Conservation (phyloP, 768 basidiomycete genomes). For the Melanogaster broomeanus region DNA sequence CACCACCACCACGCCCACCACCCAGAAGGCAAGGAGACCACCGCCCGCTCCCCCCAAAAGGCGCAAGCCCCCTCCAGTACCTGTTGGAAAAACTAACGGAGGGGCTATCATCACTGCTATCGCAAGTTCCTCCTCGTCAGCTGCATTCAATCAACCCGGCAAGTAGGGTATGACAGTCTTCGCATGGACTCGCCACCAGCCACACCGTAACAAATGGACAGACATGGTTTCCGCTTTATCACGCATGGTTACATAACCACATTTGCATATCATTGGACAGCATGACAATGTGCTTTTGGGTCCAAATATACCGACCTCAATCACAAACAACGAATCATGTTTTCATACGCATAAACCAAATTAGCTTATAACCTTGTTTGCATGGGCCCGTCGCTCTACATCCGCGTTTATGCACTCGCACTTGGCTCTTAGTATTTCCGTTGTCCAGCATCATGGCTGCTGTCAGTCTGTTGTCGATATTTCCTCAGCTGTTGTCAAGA, state of each 20-base stretch:
- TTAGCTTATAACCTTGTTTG: background rate
- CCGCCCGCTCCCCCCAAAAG: conserved; percentile 71
- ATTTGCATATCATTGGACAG: conserved; percentile 23
- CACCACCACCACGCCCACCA: conserved; percentile 21
- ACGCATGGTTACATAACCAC: conserved; percentile 16
- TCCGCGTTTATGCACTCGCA: background rate
- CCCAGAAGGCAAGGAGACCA: conserved; percentile 44
- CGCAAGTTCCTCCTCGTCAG: conserved; percentile 35
- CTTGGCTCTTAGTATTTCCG: too few relatives aligned
- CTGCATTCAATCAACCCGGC: conserved; percentile 17
- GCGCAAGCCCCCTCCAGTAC: conserved; percentile 72
- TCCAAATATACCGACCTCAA: conserved; percentile 13
- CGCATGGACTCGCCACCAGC: background rate
- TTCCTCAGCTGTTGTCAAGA: background rate
- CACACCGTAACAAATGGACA: conserved; percentile 3
- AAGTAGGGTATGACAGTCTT: conserved; percentile 11
- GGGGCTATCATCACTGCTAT: conserved; percentile 65
- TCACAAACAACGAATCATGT: conserved; percentile 9
- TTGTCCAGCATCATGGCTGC: too few relatives aligned
- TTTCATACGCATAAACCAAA: conserved; percentile 5
- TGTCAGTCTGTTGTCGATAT: background rate
- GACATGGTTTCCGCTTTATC: conserved; percentile 8
- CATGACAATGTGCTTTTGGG: conserved; percentile 16
- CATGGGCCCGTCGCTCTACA: background rate
- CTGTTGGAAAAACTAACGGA: conserved; percentile 47